These are phyloP conservation scores for Pisolithus microcarpus DNA, from an alignment of 768 basidiomycete species.

Conservation along the genomic window DNA sequence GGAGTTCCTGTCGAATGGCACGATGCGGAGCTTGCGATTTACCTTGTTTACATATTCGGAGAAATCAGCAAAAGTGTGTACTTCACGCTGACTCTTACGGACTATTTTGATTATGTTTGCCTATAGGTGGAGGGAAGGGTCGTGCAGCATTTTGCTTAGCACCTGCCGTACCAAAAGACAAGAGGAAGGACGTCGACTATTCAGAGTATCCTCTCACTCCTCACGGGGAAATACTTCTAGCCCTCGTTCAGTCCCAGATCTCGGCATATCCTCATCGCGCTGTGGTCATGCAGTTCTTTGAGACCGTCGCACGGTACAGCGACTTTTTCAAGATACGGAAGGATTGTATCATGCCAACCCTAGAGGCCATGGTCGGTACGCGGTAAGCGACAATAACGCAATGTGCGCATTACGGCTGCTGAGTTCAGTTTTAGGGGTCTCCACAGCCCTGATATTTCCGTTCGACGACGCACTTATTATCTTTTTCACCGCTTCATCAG, in stretches of 20 bases:
- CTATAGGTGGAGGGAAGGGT: conserved; percentile 68
- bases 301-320: conserved; percentile 83
- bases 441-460: conserved; percentile 63
- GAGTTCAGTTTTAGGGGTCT: conserved; percentile 54
- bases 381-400: conserved; percentile 44
- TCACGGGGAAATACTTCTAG: conserved; percentile 84
- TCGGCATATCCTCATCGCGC: conserved; percentile 76
- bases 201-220: conserved; percentile 78
- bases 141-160: conserved; percentile 82
- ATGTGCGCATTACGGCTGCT: neutral
- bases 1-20: conserved; percentile 75
- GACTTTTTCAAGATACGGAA: conserved; percentile 96
- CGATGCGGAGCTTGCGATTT: conserved; percentile 89
- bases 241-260: conserved; percentile 78
- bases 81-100: neutral
- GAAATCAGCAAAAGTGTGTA: conserved; percentile 82
- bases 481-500: conserved; percentile 90
- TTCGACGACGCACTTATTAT: conserved; percentile 80
- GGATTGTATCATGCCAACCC: conserved; percentile 77
- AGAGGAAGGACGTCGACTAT: conserved; percentile 60
- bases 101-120: conserved; percentile 3
- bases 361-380: conserved; percentile 81
- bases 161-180: conserved; percentile 60
- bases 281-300: conserved; percentile 88
- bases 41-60: conserved; percentile 89